These are phyloP conservation scores for Candida verbasci DNA, from an alignment of 805 yeast species.

Conservation along the genomic window DNA sequence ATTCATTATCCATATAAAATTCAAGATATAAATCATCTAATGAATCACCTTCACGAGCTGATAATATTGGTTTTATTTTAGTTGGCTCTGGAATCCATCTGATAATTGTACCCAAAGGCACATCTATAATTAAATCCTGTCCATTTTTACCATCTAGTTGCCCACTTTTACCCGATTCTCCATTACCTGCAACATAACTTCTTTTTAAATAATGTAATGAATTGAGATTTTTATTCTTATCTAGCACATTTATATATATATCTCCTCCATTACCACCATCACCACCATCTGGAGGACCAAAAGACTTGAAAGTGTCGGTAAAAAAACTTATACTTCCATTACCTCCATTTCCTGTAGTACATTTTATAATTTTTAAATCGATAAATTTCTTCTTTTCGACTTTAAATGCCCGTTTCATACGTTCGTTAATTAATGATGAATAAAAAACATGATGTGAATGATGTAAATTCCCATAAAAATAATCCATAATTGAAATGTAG, in stretches of 20 bases:
- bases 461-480: conserved; percentile 37
- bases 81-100: conserved; percentile 80
- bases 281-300: conserved; percentile 99
- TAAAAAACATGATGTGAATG: conserved; percentile 32
- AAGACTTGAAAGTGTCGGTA: conserved; percentile 77
- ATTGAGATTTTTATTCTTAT: conserved; percentile 52
- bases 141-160: conserved; percentile 90
- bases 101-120: conserved; percentile 88
- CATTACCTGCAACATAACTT: conserved; percentile 68
- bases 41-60: conserved; percentile 12
- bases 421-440: conserved; percentile 3
- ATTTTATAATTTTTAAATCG: conserved; percentile 64
- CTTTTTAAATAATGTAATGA: conserved; percentile 68
- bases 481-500: conserved; percentile 26
- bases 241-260: conserved; percentile 76
- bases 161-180: conserved; percentile 63
- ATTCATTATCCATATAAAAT: conserved; percentile 21
- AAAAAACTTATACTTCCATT: conserved; percentile 81
- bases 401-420: conserved; percentile 23
- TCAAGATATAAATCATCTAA: conserved; percentile 25
- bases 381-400: conserved; percentile 35
- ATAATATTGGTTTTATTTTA: conserved; percentile 29
- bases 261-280: conserved; percentile 96
- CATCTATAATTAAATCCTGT: conserved; percentile 70
- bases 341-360: conserved; percentile 83